Conservation (phyloP, 2,329 filamentous ascomycete species). For the Aureobasidium subglaciale region DNA sequence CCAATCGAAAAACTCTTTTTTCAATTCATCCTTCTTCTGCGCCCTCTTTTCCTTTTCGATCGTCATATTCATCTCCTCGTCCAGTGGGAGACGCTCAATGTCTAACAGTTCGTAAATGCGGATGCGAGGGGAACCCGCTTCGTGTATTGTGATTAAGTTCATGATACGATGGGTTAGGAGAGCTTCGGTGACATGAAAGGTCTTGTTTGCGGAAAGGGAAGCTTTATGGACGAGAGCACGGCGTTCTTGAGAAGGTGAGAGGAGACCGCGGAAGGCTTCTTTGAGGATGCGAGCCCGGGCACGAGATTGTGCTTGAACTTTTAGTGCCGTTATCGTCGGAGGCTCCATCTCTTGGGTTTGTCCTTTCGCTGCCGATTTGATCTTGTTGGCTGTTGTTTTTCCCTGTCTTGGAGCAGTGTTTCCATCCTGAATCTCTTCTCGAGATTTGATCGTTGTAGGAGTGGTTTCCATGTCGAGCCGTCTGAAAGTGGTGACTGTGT, state of each 20-base stretch:
- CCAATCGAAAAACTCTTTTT: neutral
- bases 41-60: neutral
- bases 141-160: neutral
- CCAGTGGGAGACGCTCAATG: neutral
- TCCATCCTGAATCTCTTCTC: no score
- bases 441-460: no score
- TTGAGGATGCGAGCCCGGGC: neutral
- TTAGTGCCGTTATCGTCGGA: neutral
- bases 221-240: neutral
- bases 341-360: neutral
- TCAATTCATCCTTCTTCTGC: neutral
- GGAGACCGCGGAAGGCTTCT: neutral
- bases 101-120: neutral
- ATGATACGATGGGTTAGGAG: neutral
- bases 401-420: no score
- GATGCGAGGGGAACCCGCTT: neutral
- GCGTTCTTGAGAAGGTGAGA: neutral
- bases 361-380: neutral
- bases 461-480: no score
- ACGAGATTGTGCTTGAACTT: neutral
- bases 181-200: neutral
- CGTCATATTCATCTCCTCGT: neutral
- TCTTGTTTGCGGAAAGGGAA: neutral
- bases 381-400: neutral
- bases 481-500: no score